These are phyloP conservation scores for Alternaria triticimaculans DNA, from an alignment of 2,329 filamentous ascomycete genomes.

Conservation along the genomic window DNA sequence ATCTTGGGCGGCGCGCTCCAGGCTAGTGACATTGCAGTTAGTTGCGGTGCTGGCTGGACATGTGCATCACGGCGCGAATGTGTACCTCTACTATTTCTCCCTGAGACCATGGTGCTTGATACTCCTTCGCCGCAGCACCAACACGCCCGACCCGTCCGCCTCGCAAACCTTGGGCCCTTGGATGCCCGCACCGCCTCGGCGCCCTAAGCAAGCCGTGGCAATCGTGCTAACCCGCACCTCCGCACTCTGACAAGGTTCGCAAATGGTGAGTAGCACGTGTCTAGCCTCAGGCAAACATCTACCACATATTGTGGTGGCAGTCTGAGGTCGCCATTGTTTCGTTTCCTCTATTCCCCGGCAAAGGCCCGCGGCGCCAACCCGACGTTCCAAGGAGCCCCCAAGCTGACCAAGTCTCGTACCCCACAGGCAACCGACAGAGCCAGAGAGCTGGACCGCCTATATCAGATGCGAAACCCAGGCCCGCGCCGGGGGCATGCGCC, in stretches of 20 bases:
- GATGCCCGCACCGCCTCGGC: constrained; percentile 15
- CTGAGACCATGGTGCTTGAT: constrained; percentile 16
- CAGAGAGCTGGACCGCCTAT: constrained; percentile 55
- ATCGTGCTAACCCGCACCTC: constrained; percentile 18
- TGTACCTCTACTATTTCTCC: constrained; percentile 5
- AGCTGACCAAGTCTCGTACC: constrained; percentile 36
- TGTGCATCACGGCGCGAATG: neutral
- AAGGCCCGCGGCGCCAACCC: constrained; percentile 10
- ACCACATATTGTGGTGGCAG: neutral
- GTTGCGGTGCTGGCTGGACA: neutral
- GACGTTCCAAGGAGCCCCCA: constrained; percentile 8
- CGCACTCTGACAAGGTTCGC: constrained; percentile 17
- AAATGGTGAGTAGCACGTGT: constrained; percentile 29
- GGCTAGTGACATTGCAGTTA: constrained; percentile 5
- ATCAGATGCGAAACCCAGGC: constrained; percentile 58
- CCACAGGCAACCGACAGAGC: constrained; percentile 51
- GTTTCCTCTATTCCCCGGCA: constrained; percentile 9
- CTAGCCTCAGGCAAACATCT: neutral
- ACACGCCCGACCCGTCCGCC: constrained; percentile 4
- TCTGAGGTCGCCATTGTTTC: neutral
- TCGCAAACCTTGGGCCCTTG: constrained; percentile 9
- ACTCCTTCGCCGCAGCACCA: constrained; percentile 12
- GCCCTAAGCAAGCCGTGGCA: constrained; percentile 27
- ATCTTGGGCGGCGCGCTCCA: neutral
- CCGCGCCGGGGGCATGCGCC: constrained; percentile 64